A percentile compares a stretch with the other conserved stretches of the same genome.
phyloP scores from a whole-genome alignment of 2,329 filamentous ascomycete species.

The Trichoderma lentiforme region DNA sequence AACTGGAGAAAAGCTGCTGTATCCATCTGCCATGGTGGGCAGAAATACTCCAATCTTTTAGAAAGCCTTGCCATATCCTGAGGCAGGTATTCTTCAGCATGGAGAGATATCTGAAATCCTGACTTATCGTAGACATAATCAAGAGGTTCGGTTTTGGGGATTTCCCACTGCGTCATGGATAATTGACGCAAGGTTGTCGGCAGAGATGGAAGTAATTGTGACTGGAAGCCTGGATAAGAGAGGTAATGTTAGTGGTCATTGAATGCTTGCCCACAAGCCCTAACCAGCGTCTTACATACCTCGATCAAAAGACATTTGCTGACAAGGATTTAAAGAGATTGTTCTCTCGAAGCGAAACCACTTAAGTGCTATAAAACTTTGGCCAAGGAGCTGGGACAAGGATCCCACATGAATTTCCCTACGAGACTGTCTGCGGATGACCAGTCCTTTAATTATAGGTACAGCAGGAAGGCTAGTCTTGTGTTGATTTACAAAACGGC shows the following conservation, averaged over 20 bases:
- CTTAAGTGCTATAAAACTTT: slow-evolving; percentile 7
- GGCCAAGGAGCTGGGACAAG: background rate
- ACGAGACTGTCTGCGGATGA: slow-evolving; percentile 8
- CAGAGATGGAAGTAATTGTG: background rate
- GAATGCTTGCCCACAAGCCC: background rate
- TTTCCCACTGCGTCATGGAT: slow-evolving; percentile 7
- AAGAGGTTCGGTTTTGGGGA: background rate
- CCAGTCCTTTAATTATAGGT: background rate
- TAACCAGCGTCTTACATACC: background rate
- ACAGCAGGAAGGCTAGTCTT: background rate
- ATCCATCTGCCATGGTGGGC: slow-evolving; percentile 11
- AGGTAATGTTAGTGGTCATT: background rate
- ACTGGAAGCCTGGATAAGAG: background rate
- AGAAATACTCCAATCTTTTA: background rate
- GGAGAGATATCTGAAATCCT: background rate
- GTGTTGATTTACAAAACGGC: background rate
- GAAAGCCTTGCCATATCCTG: slow-evolving; percentile 7
- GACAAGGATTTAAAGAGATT: background rate
- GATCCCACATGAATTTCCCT: background rate
- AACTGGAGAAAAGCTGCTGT: background rate
- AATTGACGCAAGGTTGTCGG: slow-evolving; percentile 5
- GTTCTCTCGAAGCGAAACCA: slow-evolving; percentile 10
- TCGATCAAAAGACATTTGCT: background rate
- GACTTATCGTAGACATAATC: background rate
- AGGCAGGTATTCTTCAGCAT: background rate